Evolutionary conservation across 768 basidiomycete genomes (phyloP), one percentile per base, ranked within the genome.

Genomic region (Brasilioporus rufonigricans): DNA sequence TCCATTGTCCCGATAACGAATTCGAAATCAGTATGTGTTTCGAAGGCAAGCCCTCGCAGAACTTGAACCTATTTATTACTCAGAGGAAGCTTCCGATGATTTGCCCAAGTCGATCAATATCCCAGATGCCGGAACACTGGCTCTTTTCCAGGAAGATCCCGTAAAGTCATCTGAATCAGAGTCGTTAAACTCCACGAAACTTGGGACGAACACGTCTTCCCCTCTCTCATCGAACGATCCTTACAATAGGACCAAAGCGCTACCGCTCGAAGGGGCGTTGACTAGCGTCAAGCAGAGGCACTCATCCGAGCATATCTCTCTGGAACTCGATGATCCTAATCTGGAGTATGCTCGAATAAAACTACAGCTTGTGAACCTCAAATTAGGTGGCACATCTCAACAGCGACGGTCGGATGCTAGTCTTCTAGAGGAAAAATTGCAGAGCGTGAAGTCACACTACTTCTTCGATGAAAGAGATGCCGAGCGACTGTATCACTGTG

Each of bases 381-480:
- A 75, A n/a, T 66, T 67, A 21, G 70, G 68, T 27, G 62, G 69
- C 24, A 16, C n/a, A 7, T 61, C 71, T 3, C 65, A 61, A 38
- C 64, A 69, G 44, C 59, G 41, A 61, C 64, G 36, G 44, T 56
- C 64, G n/a, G 52, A 65, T 26, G 60, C 75, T 13, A 71, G 68
- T 52, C 64, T 72, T 26, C 66, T 89, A 35, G 77, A 75, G 11
- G 62, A 71, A 45, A 80, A 74, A 38, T 67, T 90, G 38, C 66
- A 73, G 41, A 68, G 64, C 23, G 65, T 84, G 24, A 79, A 79
- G 63, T 71, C 74, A 23, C 76, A 86, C 66, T 90, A 90, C 60
- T 80, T 91, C 52, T 93, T 93, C 63, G 78, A 89, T 52, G 77
- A 82, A 61, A 74, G 72, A 51, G 85, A 88, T 56, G 89, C 89